Conservation (phyloP, 768 basidiomycete species). For the Clavulina sp. region DNA sequence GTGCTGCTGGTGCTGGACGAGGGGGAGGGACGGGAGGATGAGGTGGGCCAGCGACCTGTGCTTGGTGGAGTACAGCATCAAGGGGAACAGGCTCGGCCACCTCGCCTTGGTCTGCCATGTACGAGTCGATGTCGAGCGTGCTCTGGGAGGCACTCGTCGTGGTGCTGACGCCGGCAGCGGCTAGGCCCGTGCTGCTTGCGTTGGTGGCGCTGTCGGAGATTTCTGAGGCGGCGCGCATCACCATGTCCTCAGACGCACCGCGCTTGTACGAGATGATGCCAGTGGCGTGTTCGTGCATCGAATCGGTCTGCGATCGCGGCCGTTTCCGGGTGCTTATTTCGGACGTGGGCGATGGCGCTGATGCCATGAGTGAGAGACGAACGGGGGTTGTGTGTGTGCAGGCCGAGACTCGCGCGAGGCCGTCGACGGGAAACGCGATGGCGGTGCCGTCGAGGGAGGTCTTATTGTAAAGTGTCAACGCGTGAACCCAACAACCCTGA, state of each 20-base stretch:
- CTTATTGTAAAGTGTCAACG: too few relatives aligned
- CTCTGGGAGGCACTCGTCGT: too few relatives aligned
- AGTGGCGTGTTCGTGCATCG: slow-evolving; percentile 11
- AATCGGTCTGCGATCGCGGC: slow-evolving; percentile 15
- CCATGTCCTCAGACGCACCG: slow-evolving; percentile 48
- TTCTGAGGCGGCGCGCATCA: too few relatives aligned
- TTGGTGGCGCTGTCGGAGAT: slow-evolving; percentile 9
- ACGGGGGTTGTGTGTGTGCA: too few relatives aligned
- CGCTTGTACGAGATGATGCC: slow-evolving; percentile 47
- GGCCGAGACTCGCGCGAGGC: too few relatives aligned
- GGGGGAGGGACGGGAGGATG: slow-evolving; percentile 6
- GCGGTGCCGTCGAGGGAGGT: too few relatives aligned
- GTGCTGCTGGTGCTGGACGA: slow-evolving; percentile 15
- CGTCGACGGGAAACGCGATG: too few relatives aligned
- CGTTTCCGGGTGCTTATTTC: slow-evolving; percentile 16
- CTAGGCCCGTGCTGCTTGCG: not conserved
- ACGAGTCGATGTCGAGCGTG: slow-evolving; percentile 43
- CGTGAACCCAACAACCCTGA: too few relatives aligned
- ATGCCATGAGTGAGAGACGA: too few relatives aligned
- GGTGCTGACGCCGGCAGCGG: slow-evolving; percentile 3
- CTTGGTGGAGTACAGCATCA: not conserved
- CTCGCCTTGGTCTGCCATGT: slow-evolving; percentile 21
- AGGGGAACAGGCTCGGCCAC: not conserved
- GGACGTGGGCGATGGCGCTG: slow-evolving; percentile 1
- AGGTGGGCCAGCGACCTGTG: slow-evolving; percentile 2